Evolutionary conservation across 352 stramenopile species (phyloP).

Genomic region (Globisporangium megalacanthum): DNA sequence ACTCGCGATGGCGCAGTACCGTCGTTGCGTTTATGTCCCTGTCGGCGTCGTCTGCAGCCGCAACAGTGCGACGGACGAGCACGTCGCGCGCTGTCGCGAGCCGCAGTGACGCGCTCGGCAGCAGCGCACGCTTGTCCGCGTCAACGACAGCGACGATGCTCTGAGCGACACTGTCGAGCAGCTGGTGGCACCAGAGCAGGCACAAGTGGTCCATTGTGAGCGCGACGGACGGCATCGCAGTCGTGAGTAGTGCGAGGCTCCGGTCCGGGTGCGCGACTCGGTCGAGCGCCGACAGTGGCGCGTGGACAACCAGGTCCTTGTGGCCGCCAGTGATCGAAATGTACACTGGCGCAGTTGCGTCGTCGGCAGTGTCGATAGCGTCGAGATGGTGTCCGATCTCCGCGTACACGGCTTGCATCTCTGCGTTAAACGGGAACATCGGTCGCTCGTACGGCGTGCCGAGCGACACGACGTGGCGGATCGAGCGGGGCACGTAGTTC

Average conservation of each 20-base stretch:
- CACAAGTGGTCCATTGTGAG: constrained; percentile 76
- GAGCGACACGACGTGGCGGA: constrained; percentile 71
- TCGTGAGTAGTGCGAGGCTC: constrained; percentile 44
- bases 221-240: constrained; percentile 54
- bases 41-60: constrained; percentile 3
- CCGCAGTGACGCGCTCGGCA: constrained; percentile 33
- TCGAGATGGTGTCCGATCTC: constrained; percentile 25
- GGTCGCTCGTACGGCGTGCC: constrained; percentile 54
- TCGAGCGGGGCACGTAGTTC: constrained; percentile 71
- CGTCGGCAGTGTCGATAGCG: background rate
- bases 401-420: constrained; percentile 59
- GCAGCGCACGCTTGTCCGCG: constrained; percentile 29
- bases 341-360: constrained; percentile 29
- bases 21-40: constrained; percentile 7
- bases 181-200: constrained; percentile 81
- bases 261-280: constrained; percentile 21
- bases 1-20: constrained; percentile 35
- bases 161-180: constrained; percentile 55
- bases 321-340: constrained; percentile 77
- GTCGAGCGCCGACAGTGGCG: constrained; percentile 33
- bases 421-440: constrained; percentile 59
- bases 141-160: constrained; percentile 67
- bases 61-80: constrained; percentile 21
- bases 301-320: constrained; percentile 74
- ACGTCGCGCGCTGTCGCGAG: constrained; percentile 35